Evolutionary conservation across 176 grass and related monocot species (phyloP).

Genomic region (Alopecurus myosuroides): DNA sequence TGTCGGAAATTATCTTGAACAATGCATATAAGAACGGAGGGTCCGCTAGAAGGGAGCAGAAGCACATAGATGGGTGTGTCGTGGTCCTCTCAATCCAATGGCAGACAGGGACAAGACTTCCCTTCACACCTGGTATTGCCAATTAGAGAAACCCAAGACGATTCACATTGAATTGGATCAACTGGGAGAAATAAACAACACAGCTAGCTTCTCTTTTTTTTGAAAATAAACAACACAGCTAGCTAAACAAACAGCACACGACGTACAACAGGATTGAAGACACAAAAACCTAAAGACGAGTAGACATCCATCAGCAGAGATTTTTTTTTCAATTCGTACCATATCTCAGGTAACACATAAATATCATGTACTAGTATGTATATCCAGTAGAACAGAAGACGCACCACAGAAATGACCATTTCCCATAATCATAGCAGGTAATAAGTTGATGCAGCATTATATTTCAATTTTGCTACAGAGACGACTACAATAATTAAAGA

Average conservation of each 20-base stretch:
- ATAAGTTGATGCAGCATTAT: slow-evolving; percentile 21
- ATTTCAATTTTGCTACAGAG: slow-evolving; percentile 33
- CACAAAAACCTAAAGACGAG: background rate
- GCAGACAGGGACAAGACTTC: no score
- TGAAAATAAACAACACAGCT: background rate
- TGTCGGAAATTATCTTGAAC: no score
- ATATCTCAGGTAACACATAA: no score
- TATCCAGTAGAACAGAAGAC: background rate
- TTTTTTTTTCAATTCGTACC: no score
- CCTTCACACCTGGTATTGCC: background rate
- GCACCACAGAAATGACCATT: background rate
- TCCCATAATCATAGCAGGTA: background rate
- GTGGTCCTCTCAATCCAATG: no score
- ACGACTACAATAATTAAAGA: slow-evolving; percentile 46
- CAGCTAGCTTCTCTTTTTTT: no score
- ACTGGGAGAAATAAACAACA: background rate
- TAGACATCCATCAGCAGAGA: background rate
- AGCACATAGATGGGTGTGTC: no score
- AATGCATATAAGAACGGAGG: no score
- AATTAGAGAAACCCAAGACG: background rate
- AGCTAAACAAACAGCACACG: no score
- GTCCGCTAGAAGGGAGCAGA: no score
- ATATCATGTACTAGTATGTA: background rate
- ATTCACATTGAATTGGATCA: background rate
- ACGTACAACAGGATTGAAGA: background rate